A percentile compares a stretch with the other conserved stretches of the same genome.
Conservation (phyloP, 2,329 filamentous ascomycete genomes). For the Macrophomina tecta region DNA sequence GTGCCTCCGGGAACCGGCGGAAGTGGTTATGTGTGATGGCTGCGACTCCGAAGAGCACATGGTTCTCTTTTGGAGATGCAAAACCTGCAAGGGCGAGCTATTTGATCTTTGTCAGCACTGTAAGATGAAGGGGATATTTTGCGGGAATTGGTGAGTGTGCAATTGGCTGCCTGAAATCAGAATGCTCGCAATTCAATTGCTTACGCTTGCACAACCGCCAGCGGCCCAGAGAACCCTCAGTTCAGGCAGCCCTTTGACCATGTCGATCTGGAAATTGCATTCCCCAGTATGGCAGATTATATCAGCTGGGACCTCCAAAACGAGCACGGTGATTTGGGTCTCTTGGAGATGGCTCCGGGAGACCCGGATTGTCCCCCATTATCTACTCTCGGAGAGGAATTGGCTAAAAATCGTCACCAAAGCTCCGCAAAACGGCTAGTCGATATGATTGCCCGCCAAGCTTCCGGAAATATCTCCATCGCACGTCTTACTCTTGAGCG, state of each 20-base stretch:
- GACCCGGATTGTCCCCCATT: not conserved
- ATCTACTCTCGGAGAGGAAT: not conserved
- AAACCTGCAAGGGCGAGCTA: not conserved
- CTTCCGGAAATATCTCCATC: not conserved
- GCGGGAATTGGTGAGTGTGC: not conserved
- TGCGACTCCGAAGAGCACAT: not conserved
- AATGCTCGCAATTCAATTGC: no score
- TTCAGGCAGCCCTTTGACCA: not conserved
- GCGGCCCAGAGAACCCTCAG: not conserved
- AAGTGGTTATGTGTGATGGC: not conserved
- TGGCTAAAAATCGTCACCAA: not conserved
- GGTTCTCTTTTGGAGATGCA: slow-evolving; percentile 1
- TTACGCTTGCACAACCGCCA: not conserved
- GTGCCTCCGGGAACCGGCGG: not conserved
- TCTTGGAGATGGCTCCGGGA: not conserved
- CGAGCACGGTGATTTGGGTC: slow-evolving; percentile 6
- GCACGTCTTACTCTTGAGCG: not conserved
- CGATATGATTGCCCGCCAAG: not conserved
- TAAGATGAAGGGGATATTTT: not conserved
- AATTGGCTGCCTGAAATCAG: not conserved
- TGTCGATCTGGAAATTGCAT: not conserved
- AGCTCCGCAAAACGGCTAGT: not conserved
- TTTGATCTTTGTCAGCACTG: slow-evolving; percentile 2
- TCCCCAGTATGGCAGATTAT: not conserved
- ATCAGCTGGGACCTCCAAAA: not conserved